Evolutionary conservation across 768 basidiomycete genomes (phyloP), one percentile per base, ranked within the genome.

Genomic region (Boletus reticulatus): DNA sequence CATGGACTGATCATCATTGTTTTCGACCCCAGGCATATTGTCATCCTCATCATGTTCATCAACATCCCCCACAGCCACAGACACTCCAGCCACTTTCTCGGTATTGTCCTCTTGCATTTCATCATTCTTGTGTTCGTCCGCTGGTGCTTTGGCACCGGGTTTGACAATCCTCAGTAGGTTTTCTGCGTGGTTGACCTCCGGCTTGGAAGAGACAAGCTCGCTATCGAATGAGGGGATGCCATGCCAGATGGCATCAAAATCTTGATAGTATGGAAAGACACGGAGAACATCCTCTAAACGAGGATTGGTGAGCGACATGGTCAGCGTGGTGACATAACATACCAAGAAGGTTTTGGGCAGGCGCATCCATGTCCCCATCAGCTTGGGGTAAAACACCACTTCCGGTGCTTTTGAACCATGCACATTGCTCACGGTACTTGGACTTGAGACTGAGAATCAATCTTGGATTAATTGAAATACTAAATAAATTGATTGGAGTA

Each of bases 171-270:
- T 20, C 12, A 58, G 22, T 4, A 58, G n/a, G 14, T 20, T 59
- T 50, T 48, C 37, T 1, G 14, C 14, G 13, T 56, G 43, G 17
- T 27, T 27, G 24, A 27, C 24, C 24, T 6, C 24, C 4, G 4
- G 24, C 24, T 56, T 49, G 14, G 48, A 50, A 8, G 51, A 53
- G 27, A 56, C 10, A 0, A 60, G 47, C 2, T 50, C 6, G 4
- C 52, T 56, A 11, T 56, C 27, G 16, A 56, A 56, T 8, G 44
- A 56, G 0, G 48, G 51, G 12, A 56, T 53, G 1, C 44, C 51
- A 27, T 38, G 22, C 54, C 57, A 61, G 43, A 61, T 53, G 0
- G 42, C 6, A 9, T 61, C 7, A 7, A 61, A 54, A 2, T 53
- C 50, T 14, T 54, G 6, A 3, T 52, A 61, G 11, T 58, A 61